Conservation (phyloP, 257 asterid genomes). For the Echites panduratus region DNA sequence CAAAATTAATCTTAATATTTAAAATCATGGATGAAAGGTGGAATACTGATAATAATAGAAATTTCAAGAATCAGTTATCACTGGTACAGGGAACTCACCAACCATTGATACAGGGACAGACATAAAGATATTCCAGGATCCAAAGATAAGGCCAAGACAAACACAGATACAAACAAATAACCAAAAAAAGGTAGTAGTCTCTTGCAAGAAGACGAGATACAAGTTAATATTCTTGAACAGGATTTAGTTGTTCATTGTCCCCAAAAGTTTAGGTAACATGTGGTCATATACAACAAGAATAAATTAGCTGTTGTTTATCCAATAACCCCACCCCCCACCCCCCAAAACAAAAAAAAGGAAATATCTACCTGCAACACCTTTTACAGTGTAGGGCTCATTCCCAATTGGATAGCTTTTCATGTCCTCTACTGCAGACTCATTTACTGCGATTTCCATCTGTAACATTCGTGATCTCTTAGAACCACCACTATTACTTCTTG, state of each 20-base stretch:
- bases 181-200: background rate
- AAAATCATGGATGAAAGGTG: background rate
- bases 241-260: background rate
- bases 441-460: slow-evolving; percentile 37
- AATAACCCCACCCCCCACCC: too few species aligned
- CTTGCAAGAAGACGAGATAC: background rate
- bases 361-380: slow-evolving; percentile 44
- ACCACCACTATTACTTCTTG: slow-evolving; percentile 41
- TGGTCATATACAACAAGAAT: background rate
- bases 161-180: background rate
- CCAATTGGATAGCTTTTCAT: slow-evolving; percentile 38
- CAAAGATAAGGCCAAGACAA: background rate
- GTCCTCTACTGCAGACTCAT: slow-evolving; percentile 39
- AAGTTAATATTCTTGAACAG: background rate
- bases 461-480: slow-evolving; percentile 55
- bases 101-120: background rate
- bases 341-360: background rate
- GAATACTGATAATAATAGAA: background rate
- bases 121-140: background rate
- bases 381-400: slow-evolving; percentile 39
- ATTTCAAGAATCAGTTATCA: background rate
- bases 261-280: background rate
- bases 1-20: background rate
- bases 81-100: background rate
- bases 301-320: background rate